These are phyloP conservation scores for Logfia minima DNA, from an alignment of 129 eudicot genomes.

Conservation along the genomic window DNA sequence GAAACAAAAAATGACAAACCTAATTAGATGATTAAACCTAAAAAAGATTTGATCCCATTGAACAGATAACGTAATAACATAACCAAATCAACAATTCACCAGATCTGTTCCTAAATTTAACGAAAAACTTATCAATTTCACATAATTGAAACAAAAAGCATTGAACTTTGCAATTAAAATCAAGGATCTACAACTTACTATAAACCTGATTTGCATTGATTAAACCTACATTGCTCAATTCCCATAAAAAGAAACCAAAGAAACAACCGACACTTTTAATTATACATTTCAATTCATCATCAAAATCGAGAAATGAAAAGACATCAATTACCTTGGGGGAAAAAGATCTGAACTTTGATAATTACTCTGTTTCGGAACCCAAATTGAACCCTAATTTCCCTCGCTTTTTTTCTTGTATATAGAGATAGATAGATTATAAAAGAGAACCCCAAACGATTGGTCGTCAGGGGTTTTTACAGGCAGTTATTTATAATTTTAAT, in stretches of 20 bases:
- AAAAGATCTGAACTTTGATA: slow-evolving; percentile 17
- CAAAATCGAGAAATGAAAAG: slow-evolving; percentile 1
- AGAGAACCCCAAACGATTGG: slow-evolving; percentile 32
- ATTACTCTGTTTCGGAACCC: slow-evolving; percentile 16
- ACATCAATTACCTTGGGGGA: slow-evolving; percentile 20
- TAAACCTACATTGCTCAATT: slow-evolving; percentile 29
- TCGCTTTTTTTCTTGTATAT: not conserved
- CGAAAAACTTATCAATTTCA: slow-evolving; percentile 24
- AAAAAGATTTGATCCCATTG: not conserved
- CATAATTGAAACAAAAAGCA: slow-evolving; percentile 12
- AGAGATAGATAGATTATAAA: not conserved
- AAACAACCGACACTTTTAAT: slow-evolving; percentile 14
- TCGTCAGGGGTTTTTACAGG: slow-evolving; percentile 33
- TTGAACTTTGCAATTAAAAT: not conserved
- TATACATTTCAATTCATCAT: not conserved
- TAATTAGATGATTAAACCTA: not conserved
- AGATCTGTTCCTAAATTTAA: slow-evolving; percentile 25
- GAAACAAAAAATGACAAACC: not conserved
- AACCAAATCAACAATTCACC: slow-evolving; percentile 16
- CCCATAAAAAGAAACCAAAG: not conserved
- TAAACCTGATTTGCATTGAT: slow-evolving; percentile 13
- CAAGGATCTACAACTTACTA: slow-evolving; percentile 10
- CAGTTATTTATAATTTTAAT: not conserved
- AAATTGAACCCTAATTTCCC: slow-evolving; percentile 25
- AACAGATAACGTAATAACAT: not conserved